phyloP scores from a whole-genome alignment of 164 flowering plant species.

The Chloranthus sessilifolius region DNA sequence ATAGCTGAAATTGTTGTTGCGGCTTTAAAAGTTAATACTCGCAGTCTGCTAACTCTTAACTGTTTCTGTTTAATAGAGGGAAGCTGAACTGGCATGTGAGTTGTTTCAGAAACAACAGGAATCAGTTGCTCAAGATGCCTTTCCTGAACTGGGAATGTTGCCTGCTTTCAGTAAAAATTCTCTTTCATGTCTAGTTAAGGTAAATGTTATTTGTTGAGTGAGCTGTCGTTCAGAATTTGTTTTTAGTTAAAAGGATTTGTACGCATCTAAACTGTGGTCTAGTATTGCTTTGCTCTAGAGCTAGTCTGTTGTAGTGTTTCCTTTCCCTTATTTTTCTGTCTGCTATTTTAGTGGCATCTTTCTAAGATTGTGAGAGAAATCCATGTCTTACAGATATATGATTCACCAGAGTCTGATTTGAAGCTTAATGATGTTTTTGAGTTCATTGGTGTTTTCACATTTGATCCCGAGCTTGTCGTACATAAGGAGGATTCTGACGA shows the following conservation, averaged over 20 bases:
- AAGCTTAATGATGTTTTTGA: slow-evolving; percentile 90
- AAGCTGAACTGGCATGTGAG: slow-evolving; percentile 26
- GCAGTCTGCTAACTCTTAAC: no score
- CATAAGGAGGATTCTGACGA: slow-evolving; percentile 38
- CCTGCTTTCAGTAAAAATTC: slow-evolving; percentile 24
- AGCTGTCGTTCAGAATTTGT: slow-evolving; percentile 4
- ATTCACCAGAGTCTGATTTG: slow-evolving; percentile 64
- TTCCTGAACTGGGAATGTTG: slow-evolving; percentile 8
- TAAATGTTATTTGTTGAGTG: slow-evolving; percentile 15
- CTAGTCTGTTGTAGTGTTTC: no score
- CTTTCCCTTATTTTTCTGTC: not conserved
- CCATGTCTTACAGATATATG: slow-evolving; percentile 60
- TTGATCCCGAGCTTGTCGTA: slow-evolving; percentile 41
- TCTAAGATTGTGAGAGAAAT: no score
- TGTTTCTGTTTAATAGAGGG: slow-evolving; percentile 33
- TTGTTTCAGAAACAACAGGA: slow-evolving; percentile 21
- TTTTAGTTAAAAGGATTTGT: not conserved
- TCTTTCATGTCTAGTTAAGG: slow-evolving; percentile 83
- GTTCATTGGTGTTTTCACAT: slow-evolving; percentile 82
- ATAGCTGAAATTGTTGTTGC: not conserved
- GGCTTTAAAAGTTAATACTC: not conserved
- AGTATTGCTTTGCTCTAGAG: no score
- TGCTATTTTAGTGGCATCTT: no score
- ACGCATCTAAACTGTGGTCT: not conserved
- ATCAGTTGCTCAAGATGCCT: slow-evolving; percentile 17